Base-by-base conservation (phyloP, 371 early-diverging fungal genomes). In the Paraphysoderma sedebokerense region DNA sequence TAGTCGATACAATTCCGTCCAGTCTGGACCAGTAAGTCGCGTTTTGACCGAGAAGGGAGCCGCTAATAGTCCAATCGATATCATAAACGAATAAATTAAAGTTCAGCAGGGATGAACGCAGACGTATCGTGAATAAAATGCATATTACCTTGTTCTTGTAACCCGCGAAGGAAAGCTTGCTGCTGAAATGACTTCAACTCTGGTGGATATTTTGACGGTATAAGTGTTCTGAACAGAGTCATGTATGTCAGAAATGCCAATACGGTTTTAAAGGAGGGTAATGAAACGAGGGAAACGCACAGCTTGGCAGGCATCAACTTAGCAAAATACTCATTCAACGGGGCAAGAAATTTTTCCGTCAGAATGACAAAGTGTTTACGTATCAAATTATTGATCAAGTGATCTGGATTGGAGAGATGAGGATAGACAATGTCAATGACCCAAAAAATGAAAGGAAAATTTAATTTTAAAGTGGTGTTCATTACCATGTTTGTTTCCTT, bases 251-350 rank as follows among this genome's bases (percentile, higher is more conserved):
- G 28, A 35, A 32, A 28, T 13, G 2, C 0, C 5, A 27, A 13
- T 15, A 24, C 8, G 12, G 8, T 15, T 20, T 11, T 33, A 24
- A 8, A 23, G 33, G 2, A 3, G 20, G 12, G n/a, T 6, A 50
- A 6, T 4, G 1, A 23, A n/a, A 31, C 37, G 17, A n/a, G 22
- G 15, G 1, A 13, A 6, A 46, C 54, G 11, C 29, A 56, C 66
- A 68, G 63, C 29, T 57, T 61, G 1, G 76, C 66, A 3, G 92
- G 87, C 22, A 91, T 73, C 41, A 92, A 58, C 3, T 86, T 82
- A 46, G 83, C 78, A 61, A 90, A 90, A 59, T 92, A 86, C 32
- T 88, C 75, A 58, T 91, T 85, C 35, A 97, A 63, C n/a, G 97
- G 97, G 19, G 80, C 86, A 51, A 97, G 58, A 56, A 97, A 92